These are phyloP conservation scores for Zasmidium cellare DNA, from an alignment of 2,329 filamentous ascomycete species.

Conservation along the genomic window DNA sequence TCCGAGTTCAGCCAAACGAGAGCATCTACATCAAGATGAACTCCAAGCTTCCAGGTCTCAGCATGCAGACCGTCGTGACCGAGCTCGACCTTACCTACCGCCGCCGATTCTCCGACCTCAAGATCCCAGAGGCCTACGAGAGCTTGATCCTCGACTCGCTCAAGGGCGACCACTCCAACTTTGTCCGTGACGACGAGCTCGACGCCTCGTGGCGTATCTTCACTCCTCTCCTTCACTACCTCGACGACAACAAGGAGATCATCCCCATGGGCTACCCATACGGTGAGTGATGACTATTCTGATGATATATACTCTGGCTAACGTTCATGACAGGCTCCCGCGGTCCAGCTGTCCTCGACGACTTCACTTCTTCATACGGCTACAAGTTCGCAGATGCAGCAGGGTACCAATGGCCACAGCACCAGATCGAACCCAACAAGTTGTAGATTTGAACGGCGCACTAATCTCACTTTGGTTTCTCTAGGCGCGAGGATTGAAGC, in stretches of 20 bases:
- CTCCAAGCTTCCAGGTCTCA: constrained; percentile 95
- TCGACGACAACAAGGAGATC: constrained; percentile 99
- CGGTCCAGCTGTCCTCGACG: constrained; percentile 91
- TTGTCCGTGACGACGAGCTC: constrained; percentile 93
- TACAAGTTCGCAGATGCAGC: constrained; percentile 98
- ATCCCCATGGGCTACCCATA: constrained; percentile 99
- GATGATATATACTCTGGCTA: neutral
- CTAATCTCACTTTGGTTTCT: neutral
- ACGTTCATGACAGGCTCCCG: constrained; percentile 71
- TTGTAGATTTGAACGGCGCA: constrained; percentile 52
- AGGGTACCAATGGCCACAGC: constrained; percentile 82
- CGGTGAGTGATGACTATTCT: constrained; percentile 59
- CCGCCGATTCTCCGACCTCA: constrained; percentile 96
- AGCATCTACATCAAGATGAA: constrained; percentile 99
- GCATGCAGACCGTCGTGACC: constrained; percentile 98
- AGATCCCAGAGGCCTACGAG: constrained; percentile 99
- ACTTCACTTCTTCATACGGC: constrained; percentile 96
- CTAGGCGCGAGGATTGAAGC: neutral
- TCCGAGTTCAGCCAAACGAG: constrained; percentile 99
- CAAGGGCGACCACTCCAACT: constrained; percentile 99
- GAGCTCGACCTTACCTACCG: constrained; percentile 98
- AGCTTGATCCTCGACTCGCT: constrained; percentile 94
- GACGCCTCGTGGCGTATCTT: constrained; percentile 99
- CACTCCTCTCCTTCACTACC: constrained; percentile 93
- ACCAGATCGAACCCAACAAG: constrained; percentile 75